A percentile compares a stretch with the other conserved stretches of the same genome.
Evolutionary conservation across 169 alveolate genomes (phyloP).

Genomic region (Plasmodium ovale): DNA sequence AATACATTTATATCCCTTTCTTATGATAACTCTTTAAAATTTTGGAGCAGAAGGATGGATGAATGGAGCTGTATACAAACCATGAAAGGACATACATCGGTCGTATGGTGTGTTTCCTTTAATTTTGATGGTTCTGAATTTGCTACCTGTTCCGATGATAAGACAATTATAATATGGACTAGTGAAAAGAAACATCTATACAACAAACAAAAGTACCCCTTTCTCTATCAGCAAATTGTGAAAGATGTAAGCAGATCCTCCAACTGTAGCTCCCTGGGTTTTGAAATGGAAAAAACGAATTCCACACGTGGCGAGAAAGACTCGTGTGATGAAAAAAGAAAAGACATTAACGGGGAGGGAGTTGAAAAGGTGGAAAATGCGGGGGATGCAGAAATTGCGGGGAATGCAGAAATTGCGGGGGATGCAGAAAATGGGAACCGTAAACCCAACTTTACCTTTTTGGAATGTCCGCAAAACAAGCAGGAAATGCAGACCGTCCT

Average conservation of each 20-base stretch:
- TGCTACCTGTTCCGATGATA: constrained; percentile 83
- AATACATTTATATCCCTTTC: constrained; percentile 76
- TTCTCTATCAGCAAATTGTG: constrained; percentile 42
- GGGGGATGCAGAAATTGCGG: background rate
- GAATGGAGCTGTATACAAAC: constrained; percentile 86
- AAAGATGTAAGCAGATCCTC: constrained; percentile 24
- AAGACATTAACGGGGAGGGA: background rate
- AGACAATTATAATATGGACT: constrained; percentile 45
- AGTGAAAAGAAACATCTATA: constrained; percentile 34
- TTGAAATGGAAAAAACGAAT: background rate
- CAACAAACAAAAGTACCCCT: constrained; percentile 46
- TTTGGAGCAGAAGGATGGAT: constrained; percentile 42
- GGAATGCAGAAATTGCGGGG: background rate
- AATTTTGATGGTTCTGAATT: constrained; percentile 79
- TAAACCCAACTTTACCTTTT: background rate
- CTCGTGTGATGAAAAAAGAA: background rate
- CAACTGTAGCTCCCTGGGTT: background rate
- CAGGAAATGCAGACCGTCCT: background rate
- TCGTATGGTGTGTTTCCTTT: constrained; percentile 84
- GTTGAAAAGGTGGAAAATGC: too few relatives aligned
- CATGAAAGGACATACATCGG: constrained; percentile 78
- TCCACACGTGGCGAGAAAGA: background rate
- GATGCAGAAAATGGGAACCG: background rate
- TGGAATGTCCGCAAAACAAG: constrained; percentile 1
- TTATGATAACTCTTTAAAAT: constrained; percentile 59